Percentiles rank a stretch among this genome's conserved stretches.
Evolutionary conservation across 257 asterid genomes (phyloP).

Genomic region (Primulina eburnea): DNA sequence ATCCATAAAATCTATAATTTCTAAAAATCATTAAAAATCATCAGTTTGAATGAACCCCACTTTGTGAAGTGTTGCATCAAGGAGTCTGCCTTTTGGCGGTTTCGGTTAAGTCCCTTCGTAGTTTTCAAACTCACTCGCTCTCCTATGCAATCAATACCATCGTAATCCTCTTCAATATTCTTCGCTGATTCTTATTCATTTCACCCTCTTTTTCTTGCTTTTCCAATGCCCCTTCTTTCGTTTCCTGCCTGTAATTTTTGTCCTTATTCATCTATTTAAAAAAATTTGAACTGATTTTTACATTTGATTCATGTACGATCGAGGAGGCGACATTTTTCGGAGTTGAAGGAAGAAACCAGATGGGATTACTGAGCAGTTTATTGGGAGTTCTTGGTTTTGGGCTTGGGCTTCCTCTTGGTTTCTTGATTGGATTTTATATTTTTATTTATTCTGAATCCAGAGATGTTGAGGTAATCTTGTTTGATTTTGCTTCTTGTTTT

Average conservation of each 20-base stretch:
- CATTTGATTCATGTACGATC: background rate
- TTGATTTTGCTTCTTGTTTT: background rate
- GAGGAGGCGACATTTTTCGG: background rate
- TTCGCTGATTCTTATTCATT: background rate
- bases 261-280: slow-evolving; percentile 1
- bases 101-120: slow-evolving; percentile 24
- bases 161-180: slow-evolving; percentile 13
- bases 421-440: slow-evolving; percentile 62
- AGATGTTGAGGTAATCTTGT: slow-evolving; percentile 55
- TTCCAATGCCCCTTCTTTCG: background rate
- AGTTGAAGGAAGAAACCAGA: slow-evolving; percentile 21
- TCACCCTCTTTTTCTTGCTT: background rate
- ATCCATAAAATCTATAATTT: too few relatives aligned
- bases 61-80: too few relatives aligned
- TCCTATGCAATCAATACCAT: slow-evolving; percentile 20
- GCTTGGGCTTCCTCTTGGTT: slow-evolving; percentile 62
- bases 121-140: slow-evolving; percentile 25
- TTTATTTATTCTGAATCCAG: slow-evolving; percentile 54
- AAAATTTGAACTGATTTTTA: slow-evolving; percentile 11
- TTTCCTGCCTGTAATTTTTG: slow-evolving; percentile 15
- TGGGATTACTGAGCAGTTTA: slow-evolving; percentile 72
- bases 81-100: slow-evolving; percentile 34
- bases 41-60: too few relatives aligned
- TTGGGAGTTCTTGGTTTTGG: slow-evolving; percentile 71
- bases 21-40: too few relatives aligned